phyloP scores from a whole-genome alignment of 352 stramenopile genomes.

The Elongisporangium prolatum region DNA sequence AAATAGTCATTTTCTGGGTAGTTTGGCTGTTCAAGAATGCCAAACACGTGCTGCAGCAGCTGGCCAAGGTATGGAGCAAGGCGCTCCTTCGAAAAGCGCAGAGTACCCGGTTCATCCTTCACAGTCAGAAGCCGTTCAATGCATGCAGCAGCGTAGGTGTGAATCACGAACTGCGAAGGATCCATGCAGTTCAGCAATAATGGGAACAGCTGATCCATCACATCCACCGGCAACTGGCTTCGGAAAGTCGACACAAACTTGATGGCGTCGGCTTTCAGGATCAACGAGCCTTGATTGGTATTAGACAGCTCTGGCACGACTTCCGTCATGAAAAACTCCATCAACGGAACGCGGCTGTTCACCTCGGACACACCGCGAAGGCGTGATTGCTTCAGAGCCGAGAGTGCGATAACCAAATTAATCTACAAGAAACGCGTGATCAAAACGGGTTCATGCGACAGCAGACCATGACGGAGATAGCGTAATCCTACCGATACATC shows the following conservation, averaged over 20 bases:
- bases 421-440: constrained; percentile 35
- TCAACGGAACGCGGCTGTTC: constrained; percentile 92
- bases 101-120: constrained; percentile 74
- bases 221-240: constrained; percentile 92
- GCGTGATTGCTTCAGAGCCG: constrained; percentile 92
- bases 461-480: no score
- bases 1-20: constrained; percentile 98
- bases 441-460: no score
- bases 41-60: constrained; percentile 95
- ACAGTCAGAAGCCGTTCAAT: constrained; percentile 96
- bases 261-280: constrained; percentile 96
- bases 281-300: constrained; percentile 74
- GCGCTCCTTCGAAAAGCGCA: constrained; percentile 79
- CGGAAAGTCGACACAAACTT: constrained; percentile 99
- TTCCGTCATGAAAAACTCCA: constrained; percentile 95
- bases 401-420: constrained; percentile 95
- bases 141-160: constrained; percentile 96
- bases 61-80: constrained; percentile 90
- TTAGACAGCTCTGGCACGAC: constrained; percentile 92
- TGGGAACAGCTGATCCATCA: constrained; percentile 92
- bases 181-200: constrained; percentile 88
- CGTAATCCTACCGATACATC: constrained; percentile 88
- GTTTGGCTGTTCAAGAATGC: constrained; percentile 91
- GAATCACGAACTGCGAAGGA: constrained; percentile 91
- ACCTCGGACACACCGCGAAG: constrained; percentile 93